Evolutionary conservation across 306 rosid genomes (phyloP), one percentile per base, ranked within the genome.

Genomic region (Cucumis cinereus): DNA sequence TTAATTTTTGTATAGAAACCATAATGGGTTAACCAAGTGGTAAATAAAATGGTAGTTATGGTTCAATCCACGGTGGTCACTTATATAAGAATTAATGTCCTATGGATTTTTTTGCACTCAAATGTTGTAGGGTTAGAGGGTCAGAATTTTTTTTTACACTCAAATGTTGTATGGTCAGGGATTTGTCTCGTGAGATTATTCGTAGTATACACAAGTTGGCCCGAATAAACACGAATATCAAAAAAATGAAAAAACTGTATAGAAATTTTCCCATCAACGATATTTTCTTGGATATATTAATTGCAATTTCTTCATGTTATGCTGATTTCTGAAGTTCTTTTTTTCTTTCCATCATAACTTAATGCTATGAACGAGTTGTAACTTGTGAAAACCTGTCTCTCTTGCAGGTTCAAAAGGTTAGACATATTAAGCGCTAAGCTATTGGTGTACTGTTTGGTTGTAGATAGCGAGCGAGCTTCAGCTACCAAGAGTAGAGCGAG

Each of bases 341-440:
- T 40, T 23, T 10, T 41, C 19, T 20, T 41, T 20, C 7, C 5
- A 63, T 19, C 10, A 35, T 63, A 1, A 16, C 7, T 35, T 35
- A 62, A 63, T 35, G 49, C 24, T 33, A 19, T 4, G 19, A 8
- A 67, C 12, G 7, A 5, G 53, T 47, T 70, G 75, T 47, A 47
- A 70, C 75, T 70, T 15, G 75, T 43, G 75, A 23, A 23, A 70
- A 26, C 54, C 38, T 7, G 20, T 70, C 23, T 70, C 75, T 70
- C 58, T 70, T 47, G 75, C 75, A 70, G 75, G 75, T 70, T 70
- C 75, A 70, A 45, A 70, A 47, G 58, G 19, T 47, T 70, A 30
- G 24, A 47, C 22, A 70, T 41, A 13, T 70, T 14, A 11, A 70
- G 54, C 15, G 10, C 57, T 7, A 12, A 70, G 56, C 57, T 47